Base-by-base conservation (phyloP, 202 grass and related monocot genomes). In the Saccharum hybrid region DNA sequence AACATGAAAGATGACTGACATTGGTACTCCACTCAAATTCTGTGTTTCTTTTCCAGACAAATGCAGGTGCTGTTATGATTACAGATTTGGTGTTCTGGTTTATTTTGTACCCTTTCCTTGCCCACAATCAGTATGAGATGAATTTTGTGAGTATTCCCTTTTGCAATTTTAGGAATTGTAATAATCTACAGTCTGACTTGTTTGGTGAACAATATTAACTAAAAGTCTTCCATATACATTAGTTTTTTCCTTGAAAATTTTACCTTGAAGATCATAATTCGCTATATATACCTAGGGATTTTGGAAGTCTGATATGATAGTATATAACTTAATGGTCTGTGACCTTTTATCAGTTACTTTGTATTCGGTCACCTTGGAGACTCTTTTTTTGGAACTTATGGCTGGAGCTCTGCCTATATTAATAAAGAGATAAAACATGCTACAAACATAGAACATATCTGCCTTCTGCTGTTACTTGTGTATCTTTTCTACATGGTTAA, bases 61-160 rank as follows among this genome's bases (percentile, higher is more conserved):
- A 93, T 83, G 92, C 95, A 85, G 95, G 92, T 78, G 90, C 90
- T 71, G 95, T 98, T 77, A 69, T 98, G 49, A 90, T 98, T 21
- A 98, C 95, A 2, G 95, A 98, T 85, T 72, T 88, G 64, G 78
- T 95, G 37, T 98, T 98, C 86, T 98, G 92, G 95, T 75, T 94
- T 80, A 91, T 98, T 75, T 80, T 98, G 66, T 93, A 94, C 59
- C 95, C 92, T 62, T 93, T 98, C 63, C 92, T 94, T 77, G 88
- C 90, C 21, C 83, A 40, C 74, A 93, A 91, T 86, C 51, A 93
- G 49, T 94, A 93, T 76, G 40, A 91, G 16, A 86, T 98, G 64
- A 81, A 82, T 80, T 91, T 92, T 82, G 92, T 98, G 78, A 98
- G 95, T 91, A 77, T 45, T 75, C 69, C 9, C 26, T 68, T 86